These are phyloP conservation scores for Chaetoceros muelleri DNA, from an alignment of 108 stramenopile species.

Conservation along the genomic window DNA sequence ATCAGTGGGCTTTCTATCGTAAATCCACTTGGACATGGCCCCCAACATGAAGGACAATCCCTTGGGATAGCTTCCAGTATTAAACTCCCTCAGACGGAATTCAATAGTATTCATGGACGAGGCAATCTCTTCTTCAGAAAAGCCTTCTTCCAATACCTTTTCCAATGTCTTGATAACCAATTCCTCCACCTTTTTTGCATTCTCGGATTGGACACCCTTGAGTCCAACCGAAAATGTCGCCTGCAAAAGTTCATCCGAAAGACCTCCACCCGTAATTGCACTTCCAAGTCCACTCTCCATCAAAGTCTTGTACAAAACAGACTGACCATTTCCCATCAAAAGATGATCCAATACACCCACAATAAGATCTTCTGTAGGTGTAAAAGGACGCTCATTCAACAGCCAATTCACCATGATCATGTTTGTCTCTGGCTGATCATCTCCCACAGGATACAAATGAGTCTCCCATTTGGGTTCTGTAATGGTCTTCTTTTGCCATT, in stretches of 20 bases:
- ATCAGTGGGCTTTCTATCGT: conserved; percentile 81
- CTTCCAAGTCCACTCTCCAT: conserved; percentile 40
- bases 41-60: conserved; percentile 94
- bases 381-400: conserved; percentile 80
- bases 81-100: conserved; percentile 93
- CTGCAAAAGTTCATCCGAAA: conserved; percentile 87
- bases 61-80: conserved; percentile 95
- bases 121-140: conserved; percentile 76
- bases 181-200: conserved; percentile 69
- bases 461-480: conserved; percentile 38
- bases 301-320: conserved; percentile 83
- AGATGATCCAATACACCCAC: conserved; percentile 86
- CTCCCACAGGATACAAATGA: conserved; percentile 53
- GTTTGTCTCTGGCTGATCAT: conserved; percentile 67
- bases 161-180: conserved; percentile 71
- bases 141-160: conserved; percentile 83
- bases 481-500: conserved; percentile 65
- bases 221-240: conserved; percentile 87
- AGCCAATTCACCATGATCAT: conserved; percentile 92
- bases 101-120: conserved; percentile 94
- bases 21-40: conserved; percentile 88
- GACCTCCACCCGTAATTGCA: conserved; percentile 87
- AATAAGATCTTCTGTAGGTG: conserved; percentile 70
- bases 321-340: conserved; percentile 82
- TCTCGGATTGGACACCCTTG: conserved; percentile 74